Conservation (phyloP, 163 green algal genomes). For the Smithsoniella earleae region DNA sequence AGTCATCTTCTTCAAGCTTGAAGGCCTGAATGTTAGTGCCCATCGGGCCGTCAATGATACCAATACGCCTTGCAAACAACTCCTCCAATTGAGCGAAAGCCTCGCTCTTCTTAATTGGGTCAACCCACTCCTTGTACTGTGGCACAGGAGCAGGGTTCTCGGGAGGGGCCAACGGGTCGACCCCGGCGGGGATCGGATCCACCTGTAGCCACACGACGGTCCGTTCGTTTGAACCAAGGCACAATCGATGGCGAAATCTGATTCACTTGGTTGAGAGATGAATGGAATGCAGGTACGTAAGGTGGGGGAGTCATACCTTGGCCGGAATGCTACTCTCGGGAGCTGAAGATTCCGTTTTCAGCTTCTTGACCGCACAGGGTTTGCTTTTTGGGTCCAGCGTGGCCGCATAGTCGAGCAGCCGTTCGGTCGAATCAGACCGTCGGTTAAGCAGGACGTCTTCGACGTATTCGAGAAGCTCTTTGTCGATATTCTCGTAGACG, state of each 20-base stretch:
- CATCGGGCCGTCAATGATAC: conserved; percentile 96
- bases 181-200: conserved; percentile 27
- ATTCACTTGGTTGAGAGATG: too few relatives aligned
- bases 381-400: conserved; percentile 76
- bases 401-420: conserved; percentile 79
- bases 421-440: conserved; percentile 72
- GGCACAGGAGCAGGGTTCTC: conserved; percentile 34
- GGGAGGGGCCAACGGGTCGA: conserved; percentile 3
- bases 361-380: conserved; percentile 44
- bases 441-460: conserved; percentile 95
- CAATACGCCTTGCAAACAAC: conserved; percentile 74
- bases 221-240: too few relatives aligned
- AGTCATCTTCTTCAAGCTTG: conserved; percentile 86
- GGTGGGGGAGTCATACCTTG: background rate
- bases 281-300: too few relatives aligned
- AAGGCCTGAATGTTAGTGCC: conserved; percentile 88
- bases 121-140: conserved; percentile 44
- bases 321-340: conserved; percentile 22
- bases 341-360: too few relatives aligned
- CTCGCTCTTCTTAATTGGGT: conserved; percentile 44
- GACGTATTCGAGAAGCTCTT: conserved; percentile 84
- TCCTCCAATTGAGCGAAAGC: conserved; percentile 38
- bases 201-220: conserved; percentile 15
- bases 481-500: conserved; percentile 90
- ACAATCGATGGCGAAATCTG: too few relatives aligned